A percentile compares a stretch with the other conserved stretches of the same genome.
These are phyloP conservation scores for Parachaetomium inaequale DNA, from an alignment of 495 filamentous ascomycete genomes.

Conservation along the genomic window DNA sequence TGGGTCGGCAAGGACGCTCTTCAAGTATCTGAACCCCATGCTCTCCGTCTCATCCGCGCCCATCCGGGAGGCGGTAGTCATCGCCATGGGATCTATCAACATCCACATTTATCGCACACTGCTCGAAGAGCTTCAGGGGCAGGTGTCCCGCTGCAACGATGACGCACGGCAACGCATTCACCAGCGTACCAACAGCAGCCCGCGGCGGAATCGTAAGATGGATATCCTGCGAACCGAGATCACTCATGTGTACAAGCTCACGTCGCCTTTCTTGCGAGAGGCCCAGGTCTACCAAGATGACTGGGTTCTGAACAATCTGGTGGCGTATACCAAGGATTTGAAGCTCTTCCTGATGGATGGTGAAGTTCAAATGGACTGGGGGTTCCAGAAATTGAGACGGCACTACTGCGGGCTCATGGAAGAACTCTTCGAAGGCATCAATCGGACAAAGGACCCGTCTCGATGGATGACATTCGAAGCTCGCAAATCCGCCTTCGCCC, in stretches of 20 bases:
- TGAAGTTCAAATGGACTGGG: slow-evolving; percentile 94
- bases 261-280: slow-evolving; percentile 81
- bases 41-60: slow-evolving; percentile 69
- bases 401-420: slow-evolving; percentile 95
- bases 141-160: slow-evolving; percentile 74
- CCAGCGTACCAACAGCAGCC: slow-evolving; percentile 71
- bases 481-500: slow-evolving; percentile 83
- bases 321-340: slow-evolving; percentile 84
- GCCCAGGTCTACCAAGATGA: slow-evolving; percentile 80
- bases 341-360: slow-evolving; percentile 90
- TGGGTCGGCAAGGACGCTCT: slow-evolving; percentile 80
- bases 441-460: slow-evolving; percentile 77
- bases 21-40: slow-evolving; percentile 84
- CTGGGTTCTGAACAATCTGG: slow-evolving; percentile 87
- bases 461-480: slow-evolving; percentile 96
- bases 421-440: slow-evolving; percentile 86
- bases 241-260: slow-evolving; percentile 91
- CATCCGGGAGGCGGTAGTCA: slow-evolving; percentile 86
- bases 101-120: slow-evolving; percentile 91
- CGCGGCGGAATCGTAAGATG: slow-evolving; percentile 69
- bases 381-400: slow-evolving; percentile 84
- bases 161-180: slow-evolving; percentile 87
- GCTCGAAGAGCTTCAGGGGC: slow-evolving; percentile 82
- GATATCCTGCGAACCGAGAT: slow-evolving; percentile 89
- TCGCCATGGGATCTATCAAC: slow-evolving; percentile 90